Evolutionary conservation across 495 filamentous ascomycete species (phyloP).

Genomic region (Xylaria curta): DNA sequence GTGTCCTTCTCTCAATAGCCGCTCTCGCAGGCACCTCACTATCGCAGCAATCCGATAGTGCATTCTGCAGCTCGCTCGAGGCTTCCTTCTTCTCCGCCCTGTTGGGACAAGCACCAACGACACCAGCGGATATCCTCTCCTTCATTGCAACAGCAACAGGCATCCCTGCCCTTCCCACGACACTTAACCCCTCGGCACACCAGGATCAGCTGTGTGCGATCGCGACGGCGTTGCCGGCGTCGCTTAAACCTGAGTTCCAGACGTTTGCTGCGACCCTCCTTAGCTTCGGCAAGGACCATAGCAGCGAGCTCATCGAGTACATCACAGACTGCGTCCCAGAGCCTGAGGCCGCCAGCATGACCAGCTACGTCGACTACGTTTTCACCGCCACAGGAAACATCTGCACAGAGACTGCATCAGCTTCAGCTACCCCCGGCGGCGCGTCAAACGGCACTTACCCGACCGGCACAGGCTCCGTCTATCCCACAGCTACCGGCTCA

Average conservation of each 20-base stretch:
- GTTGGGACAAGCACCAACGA: not conserved
- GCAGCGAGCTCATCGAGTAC: not conserved
- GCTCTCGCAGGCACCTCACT: slow-evolving; percentile 17
- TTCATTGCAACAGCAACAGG: slow-evolving; percentile 1
- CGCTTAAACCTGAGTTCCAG: slow-evolving; percentile 1
- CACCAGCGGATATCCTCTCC: slow-evolving; percentile 13
- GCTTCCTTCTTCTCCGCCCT: not conserved
- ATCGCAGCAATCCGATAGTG: slow-evolving; percentile 3
- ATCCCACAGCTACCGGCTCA: not conserved
- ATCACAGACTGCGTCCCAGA: slow-evolving; percentile 8
- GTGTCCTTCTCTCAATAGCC: slow-evolving; percentile 11
- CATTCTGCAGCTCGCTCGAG: not conserved
- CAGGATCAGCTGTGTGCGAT: not conserved
- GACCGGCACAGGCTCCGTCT: not conserved
- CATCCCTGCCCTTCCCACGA: not conserved
- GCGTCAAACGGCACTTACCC: not conserved
- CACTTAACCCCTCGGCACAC: not conserved
- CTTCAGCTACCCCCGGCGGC: not conserved
- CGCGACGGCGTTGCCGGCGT: slow-evolving; percentile 8
- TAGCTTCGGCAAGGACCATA: not conserved
- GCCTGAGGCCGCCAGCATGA: not conserved
- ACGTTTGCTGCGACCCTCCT: not conserved
- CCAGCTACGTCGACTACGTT: slow-evolving; percentile 4
- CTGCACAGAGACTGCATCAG: not conserved
- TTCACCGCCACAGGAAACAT: not conserved